A percentile compares a stretch with the other conserved stretches of the same genome.
phyloP scores from a whole-genome alignment of 352 stramenopile genomes.

The Globisporangium nodosum region DNA sequence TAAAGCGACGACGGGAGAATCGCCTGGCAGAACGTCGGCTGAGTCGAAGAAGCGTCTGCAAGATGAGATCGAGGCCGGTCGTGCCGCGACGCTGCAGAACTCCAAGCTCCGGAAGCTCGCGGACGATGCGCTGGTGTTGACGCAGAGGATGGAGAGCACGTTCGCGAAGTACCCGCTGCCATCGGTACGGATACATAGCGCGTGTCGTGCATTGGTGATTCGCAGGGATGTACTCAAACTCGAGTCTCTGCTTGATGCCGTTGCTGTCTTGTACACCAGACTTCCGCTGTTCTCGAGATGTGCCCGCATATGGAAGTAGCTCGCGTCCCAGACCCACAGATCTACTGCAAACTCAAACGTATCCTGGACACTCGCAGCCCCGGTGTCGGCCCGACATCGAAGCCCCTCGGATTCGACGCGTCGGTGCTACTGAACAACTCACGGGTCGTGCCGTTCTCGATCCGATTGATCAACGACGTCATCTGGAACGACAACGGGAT shows the following conservation, averaged over 20 bases:
- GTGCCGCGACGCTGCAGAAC: slow-evolving; percentile 13
- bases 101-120: slow-evolving; percentile 8
- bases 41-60: slow-evolving; percentile 10
- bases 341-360: no score
- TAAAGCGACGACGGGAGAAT: slow-evolving; percentile 2
- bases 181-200: not conserved
- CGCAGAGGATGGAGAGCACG: not conserved
- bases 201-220: no score
- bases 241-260: no score
- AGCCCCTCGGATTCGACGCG: not conserved
- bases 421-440: not conserved
- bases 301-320: no score
- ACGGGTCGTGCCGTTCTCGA: not conserved
- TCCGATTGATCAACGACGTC: not conserved
- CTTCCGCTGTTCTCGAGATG: no score
- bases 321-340: no score
- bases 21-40: not conserved
- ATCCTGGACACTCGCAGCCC: not conserved
- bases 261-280: no score
- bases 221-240: no score
- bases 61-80: slow-evolving; percentile 5
- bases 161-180: slow-evolving; percentile 7
- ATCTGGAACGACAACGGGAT: not conserved
- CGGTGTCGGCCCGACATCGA: no score
- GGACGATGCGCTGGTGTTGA: not conserved